Evolutionary conservation across 257 asterid genomes (phyloP), one percentile per base, ranked within the genome.

Genomic region (Penstemon newberryi): DNA sequence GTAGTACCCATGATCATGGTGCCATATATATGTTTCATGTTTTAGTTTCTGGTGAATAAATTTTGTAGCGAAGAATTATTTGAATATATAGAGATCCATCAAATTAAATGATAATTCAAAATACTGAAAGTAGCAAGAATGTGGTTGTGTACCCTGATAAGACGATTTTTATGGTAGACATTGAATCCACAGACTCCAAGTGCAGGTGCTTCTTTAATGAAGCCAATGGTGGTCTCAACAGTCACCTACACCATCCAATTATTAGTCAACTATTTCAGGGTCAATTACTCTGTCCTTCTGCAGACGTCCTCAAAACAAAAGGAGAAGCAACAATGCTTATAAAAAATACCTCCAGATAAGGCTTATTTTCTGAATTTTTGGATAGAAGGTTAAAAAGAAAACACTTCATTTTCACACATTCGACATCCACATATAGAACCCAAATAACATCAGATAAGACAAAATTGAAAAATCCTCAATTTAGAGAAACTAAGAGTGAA

Each of bases 151-250:
- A 90, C 97, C 95, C 92, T 82, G 80, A 92, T 92, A 56, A 92
- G 97, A 69, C 98, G 97, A 73, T 86, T 88, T 83, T 88, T 92
- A 70, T 92, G 96, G 90, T 92, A 92, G 43, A 92, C 74, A 71
- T 92, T 92, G 81, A 83, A 92, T 67, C 98, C 98, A 78, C 78
- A 74, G 59, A 92, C 75, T 64, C 56, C 49, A 59, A 90, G 81
- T 40, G 72, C 85, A 56, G 96, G 98, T 74, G 96, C 90, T 74
- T 87, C 98, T 82, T 89, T 84, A 50, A 81, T 88, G 84, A 83
- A 92, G 63, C 98, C 98, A 81, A 92, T 78, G 75, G 70, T 78
- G 60, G 96, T 87, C 78, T 82, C 83, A 81, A 86, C 88, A 46
- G 78, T 70, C 66, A 76, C 84, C 98, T 91, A 72, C 47, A 41